Base-by-base conservation (phyloP, 371 early-diverging fungal species). In the Quaeritorhiza haematococci region DNA sequence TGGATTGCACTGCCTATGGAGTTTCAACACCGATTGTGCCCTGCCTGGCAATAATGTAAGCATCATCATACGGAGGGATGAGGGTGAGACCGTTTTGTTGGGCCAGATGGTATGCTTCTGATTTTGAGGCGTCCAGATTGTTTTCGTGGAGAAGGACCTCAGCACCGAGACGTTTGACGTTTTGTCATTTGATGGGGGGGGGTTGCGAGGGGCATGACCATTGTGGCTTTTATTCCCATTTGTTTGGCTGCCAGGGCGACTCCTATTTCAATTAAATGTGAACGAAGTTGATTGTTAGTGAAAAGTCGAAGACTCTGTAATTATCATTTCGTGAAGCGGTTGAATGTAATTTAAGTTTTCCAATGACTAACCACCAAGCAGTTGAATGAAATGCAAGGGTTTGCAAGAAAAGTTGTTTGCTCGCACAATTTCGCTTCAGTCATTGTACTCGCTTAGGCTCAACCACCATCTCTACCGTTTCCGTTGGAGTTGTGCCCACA, bases 41-140 rank as follows among this genome's bases (percentile, higher is more conserved):
- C 72, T 98, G 98, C 7, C 98, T 96, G 19, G 98, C 98, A 73
- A 98, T 98, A 26, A 98, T 94, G 67, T 90, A 88, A 1, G 98
- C 95, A 64, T 96, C 94, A 66, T 96, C 98, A 69, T 88, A 98
- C 1, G 98, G 96, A 6, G 93, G 96, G 60, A 98, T 95, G 70
- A 93, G 86, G 50, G 87, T 85, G 45, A 86, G 76, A 3, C 89
- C 86, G 33, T 89, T 81, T 42, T 86, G 72, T 53, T 64, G 38
- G 13, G 27, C 28, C 27, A 69, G 47, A 8, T 33, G 71, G 32
- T 74, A 75, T 66, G 93, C 89, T 59, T 94, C 92, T 0, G 58
- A 62, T 68, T 95, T 94, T 34, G 96, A 93, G 57, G 88, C 93
- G 61, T 96, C 96, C 69, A 98, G 94, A 62, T 95, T 94, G 56